phyloP scores from a whole-genome alignment of 768 basidiomycete species.

The Tremella yokohamensis region DNA sequence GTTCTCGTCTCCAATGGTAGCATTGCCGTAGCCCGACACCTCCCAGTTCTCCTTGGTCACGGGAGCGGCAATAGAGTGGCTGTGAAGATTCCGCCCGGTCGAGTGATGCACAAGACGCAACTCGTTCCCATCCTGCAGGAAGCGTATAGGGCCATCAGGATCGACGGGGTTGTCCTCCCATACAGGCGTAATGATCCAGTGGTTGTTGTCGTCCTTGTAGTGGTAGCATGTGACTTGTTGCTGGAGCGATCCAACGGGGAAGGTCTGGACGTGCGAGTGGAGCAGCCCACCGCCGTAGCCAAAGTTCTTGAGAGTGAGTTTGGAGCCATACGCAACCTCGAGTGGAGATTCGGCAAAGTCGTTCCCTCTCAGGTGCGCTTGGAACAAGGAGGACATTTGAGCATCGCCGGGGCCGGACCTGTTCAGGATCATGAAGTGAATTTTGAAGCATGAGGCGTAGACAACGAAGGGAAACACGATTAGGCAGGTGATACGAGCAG shows the following conservation, averaged over 20 bases:
- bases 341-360: constrained; percentile 88
- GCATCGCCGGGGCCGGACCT: constrained; percentile 95
- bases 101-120: constrained; percentile 76
- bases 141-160: constrained; percentile 59
- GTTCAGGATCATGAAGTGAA: constrained; percentile 91
- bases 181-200: constrained; percentile 73
- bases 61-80: constrained; percentile 82
- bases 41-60: constrained; percentile 84
- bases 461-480: constrained; percentile 87
- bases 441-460: constrained; percentile 90
- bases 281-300: constrained; percentile 95
- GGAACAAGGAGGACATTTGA: constrained; percentile 98
- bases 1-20: constrained; percentile 76
- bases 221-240: constrained; percentile 99
- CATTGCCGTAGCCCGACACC: constrained; percentile 90
- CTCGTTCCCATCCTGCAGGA: constrained; percentile 68
- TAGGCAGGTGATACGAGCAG: constrained; percentile 74
- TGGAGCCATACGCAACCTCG: constrained; percentile 89
- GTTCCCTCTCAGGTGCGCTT: constrained; percentile 90
- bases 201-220: constrained; percentile 97
- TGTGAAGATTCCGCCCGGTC: constrained; percentile 87
- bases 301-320: constrained; percentile 90
- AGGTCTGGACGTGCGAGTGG: constrained; percentile 95
- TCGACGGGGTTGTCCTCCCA: constrained; percentile 77
- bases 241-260: constrained; percentile 82